Base-by-base conservation (phyloP, 106 monocot genomes). In the Allium cepa region DNA sequence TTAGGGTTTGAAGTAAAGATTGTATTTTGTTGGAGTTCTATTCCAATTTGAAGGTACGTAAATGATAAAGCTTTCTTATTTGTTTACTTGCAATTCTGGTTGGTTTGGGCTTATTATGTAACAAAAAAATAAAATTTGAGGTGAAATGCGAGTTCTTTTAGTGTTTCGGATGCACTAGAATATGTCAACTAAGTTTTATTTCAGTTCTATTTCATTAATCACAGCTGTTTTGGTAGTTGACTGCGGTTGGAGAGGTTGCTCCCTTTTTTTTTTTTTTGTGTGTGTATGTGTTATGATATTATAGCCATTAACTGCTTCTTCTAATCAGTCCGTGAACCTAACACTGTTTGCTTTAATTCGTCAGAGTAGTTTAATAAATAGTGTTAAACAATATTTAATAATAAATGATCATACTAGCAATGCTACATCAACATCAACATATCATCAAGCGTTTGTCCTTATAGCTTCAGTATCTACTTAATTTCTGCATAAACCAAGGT, bases 331-430 rank as follows among this genome's bases (percentile, higher is more conserved):
- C 3, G 36, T 36, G 36, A 36, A 36, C 36, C 36, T 36, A 36
- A 36, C 47, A 17, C 17, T 64, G 49, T 53, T 67, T 53, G 10
- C 67, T 67, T 67, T 5, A 64, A 52, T 15, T 26, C 53, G 67
- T 17, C 52, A 52, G 27, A 51, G 47, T 64, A 49, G n/a, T 9
- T 52, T 67, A 67, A 12, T 67, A 36, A 36, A 36, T 36, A 36
- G 22, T 26, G 26, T 52, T 50, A 16, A 64, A 18, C 49, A 64
- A 48, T 49, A 1, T 11, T 49, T 45, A 26, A 47, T 15, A 62
- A 1, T 63, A 63, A 47, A 64, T 15, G 15, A 63, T 64, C 26
- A 50, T 51, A 53, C 26, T 4, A 9, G 17, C 52, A 4, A 26
- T 67, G 36, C 36, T 36, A 36, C 36, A 36, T 36, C 36, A 36